phyloP scores from a whole-genome alignment of 345 rosid genomes.

The Bruguiera parviflora region DNA sequence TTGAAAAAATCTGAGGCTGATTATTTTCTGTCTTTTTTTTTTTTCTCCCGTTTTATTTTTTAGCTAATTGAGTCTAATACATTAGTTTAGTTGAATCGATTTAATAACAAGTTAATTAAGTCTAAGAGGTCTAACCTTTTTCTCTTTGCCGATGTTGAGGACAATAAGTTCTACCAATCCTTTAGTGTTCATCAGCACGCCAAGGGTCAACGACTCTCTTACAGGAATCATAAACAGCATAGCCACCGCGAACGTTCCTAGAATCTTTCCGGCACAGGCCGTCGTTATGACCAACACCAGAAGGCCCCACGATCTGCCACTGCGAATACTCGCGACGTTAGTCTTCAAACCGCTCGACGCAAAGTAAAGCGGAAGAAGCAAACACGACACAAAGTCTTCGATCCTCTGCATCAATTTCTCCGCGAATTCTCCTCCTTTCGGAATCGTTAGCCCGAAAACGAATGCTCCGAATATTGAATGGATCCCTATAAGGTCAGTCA shows the following conservation, averaged over 20 bases:
- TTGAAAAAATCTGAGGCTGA: too few relatives aligned
- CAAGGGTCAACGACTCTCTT: constrained; percentile 71
- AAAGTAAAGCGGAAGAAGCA: constrained; percentile 82
- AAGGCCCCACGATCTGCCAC: constrained; percentile 64
- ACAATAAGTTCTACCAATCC: constrained; percentile 93
- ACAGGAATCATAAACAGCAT: constrained; percentile 61
- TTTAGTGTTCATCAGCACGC: constrained; percentile 85
- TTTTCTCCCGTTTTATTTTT: too few relatives aligned
- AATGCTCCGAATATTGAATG: constrained; percentile 85
- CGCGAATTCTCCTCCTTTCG: constrained; percentile 79
- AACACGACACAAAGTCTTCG: constrained; percentile 79
- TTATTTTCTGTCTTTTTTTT: too few relatives aligned
- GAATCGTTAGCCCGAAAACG: constrained; percentile 73
- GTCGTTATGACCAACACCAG: constrained; percentile 61
- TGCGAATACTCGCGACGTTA: constrained; percentile 54
- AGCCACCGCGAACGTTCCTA: constrained; percentile 69
- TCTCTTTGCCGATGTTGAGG: constrained; percentile 88
- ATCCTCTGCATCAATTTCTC: constrained; percentile 69
- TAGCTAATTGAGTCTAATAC: too few relatives aligned
- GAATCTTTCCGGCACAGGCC: constrained; percentile 71
- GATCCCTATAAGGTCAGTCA: constrained; percentile 70
- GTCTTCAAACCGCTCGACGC: constrained; percentile 89
- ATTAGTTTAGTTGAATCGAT: neutral
- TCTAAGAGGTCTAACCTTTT: constrained; percentile 41
- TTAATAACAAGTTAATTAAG: neutral